These are phyloP conservation scores for Madurella mycetomatis DNA, from an alignment of 2,329 filamentous ascomycete species.

Conservation along the genomic window DNA sequence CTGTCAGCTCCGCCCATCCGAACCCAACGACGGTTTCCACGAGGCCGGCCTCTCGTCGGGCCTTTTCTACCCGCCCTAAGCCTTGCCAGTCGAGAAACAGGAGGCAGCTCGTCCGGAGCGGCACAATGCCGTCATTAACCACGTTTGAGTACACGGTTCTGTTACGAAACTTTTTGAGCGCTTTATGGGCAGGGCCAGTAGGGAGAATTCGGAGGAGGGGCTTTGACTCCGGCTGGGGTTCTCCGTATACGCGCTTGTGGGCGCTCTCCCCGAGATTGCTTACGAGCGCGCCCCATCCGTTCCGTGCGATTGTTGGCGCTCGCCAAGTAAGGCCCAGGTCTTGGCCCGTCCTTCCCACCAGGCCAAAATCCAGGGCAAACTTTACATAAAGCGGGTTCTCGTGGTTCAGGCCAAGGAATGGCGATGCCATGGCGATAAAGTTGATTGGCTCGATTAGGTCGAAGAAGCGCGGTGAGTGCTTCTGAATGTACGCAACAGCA, in stretches of 20 bases:
- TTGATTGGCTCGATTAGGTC: conserved; percentile 80
- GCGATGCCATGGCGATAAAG: conserved; percentile 82
- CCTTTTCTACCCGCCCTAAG: conserved; percentile 88
- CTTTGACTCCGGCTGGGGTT: conserved; percentile 73
- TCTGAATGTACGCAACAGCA: conserved; percentile 92
- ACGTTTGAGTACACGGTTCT: conserved; percentile 94
- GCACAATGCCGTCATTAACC: conserved; percentile 96
- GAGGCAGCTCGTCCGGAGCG: conserved; percentile 89
- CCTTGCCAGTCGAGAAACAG: conserved; percentile 96
- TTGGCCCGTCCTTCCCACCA: conserved; percentile 93
- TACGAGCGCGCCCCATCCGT: conserved; percentile 84
- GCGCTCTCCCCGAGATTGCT: conserved; percentile 70
- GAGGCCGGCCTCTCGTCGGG: conserved; percentile 82
- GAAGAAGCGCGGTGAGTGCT: conserved; percentile 90
- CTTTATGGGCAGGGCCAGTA: conserved; percentile 83
- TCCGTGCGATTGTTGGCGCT: conserved; percentile 77
- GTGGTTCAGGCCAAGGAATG: conserved; percentile 87
- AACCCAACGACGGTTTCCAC: conserved; percentile 91
- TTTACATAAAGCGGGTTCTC: conserved; percentile 97
- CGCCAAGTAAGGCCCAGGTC: conserved; percentile 94
- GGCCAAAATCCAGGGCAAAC: conserved; percentile 91
- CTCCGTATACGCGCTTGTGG: conserved; percentile 54
- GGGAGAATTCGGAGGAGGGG: conserved; percentile 84
- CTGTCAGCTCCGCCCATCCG: conserved; percentile 89
- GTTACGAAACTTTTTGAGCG: conserved; percentile 82